These are phyloP conservation scores for Tarenaya hassleriana DNA, from an alignment of 345 rosid species.

Conservation along the genomic window DNA sequence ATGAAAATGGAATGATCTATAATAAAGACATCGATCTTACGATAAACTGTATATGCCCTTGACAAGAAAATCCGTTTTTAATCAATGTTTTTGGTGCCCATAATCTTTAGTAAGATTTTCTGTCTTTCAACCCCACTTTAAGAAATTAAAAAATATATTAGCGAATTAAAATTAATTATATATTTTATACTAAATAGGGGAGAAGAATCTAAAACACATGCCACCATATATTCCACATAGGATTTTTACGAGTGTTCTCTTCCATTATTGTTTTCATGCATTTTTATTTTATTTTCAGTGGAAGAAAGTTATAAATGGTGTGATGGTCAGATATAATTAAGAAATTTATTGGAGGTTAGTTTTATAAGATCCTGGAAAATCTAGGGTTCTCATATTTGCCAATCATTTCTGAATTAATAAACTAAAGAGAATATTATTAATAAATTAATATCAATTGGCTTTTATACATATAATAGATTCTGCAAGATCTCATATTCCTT, in stretches of 20 bases:
- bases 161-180: too few species aligned
- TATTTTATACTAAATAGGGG: too few species aligned
- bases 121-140: too few species aligned
- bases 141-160: too few species aligned
- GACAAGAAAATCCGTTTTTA: too few species aligned
- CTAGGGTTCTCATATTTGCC: constrained; percentile 19
- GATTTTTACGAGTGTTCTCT: constrained; percentile 11
- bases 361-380: constrained; percentile 28
- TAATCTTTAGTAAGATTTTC: too few species aligned
- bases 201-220: constrained; percentile 17
- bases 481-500: constrained; percentile 27
- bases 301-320: constrained; percentile 15
- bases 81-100: too few species aligned
- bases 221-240: constrained; percentile 24
- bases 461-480: constrained; percentile 34
- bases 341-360: constrained; percentile 20
- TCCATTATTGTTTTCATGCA: too few species aligned
- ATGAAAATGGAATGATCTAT: too few species aligned
- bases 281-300: not conserved
- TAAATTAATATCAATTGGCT: constrained; percentile 10
- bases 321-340: constrained; percentile 23
- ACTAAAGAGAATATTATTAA: not conserved
- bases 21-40: too few species aligned
- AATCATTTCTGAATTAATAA: constrained; percentile 16
- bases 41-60: too few species aligned